These are phyloP conservation scores for Vitis hybrid DNA, from an alignment of 177 flowering plant species.

Conservation along the genomic window DNA sequence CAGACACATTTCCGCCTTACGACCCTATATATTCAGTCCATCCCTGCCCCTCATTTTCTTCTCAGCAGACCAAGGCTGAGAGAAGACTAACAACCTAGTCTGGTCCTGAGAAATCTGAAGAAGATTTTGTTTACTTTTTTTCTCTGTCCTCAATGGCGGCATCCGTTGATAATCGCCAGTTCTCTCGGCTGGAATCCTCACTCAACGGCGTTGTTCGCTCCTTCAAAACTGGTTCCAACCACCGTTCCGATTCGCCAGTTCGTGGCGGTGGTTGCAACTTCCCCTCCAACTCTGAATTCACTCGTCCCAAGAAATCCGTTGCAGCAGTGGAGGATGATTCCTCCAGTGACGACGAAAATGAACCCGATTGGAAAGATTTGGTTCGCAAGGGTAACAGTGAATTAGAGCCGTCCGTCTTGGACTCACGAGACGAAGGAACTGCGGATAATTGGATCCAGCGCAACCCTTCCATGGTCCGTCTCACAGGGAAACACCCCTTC, in stretches of 20 bases:
- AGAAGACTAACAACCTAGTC: not conserved
- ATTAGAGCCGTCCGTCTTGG: constrained; percentile 57
- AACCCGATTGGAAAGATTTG: constrained; percentile 13
- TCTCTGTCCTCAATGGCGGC: constrained; percentile 55
- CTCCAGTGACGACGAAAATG: constrained; percentile 59
- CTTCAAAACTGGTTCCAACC: constrained; percentile 29
- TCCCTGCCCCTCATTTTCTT: no score
- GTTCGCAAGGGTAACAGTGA: constrained; percentile 37
- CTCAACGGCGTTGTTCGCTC: constrained; percentile 35
- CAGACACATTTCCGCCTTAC: no score
- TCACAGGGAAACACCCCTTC: constrained; percentile 98
- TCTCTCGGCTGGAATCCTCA: constrained; percentile 35
- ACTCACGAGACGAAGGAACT: constrained; percentile 70
- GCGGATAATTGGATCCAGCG: constrained; percentile 86
- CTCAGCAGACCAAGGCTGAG: no score
- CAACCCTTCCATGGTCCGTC: constrained; percentile 70
- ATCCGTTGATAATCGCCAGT: constrained; percentile 69
- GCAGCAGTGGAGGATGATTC: constrained; percentile 15
- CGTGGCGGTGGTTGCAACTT: constrained; percentile 23
- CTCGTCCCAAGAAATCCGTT: not conserved
- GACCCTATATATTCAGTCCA: no score
- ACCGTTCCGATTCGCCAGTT: constrained; percentile 46
- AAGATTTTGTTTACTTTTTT: not conserved
- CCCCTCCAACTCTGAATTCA: constrained; percentile 6
- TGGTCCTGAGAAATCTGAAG: not conserved